Evolutionary conservation across 306 rosid genomes (phyloP).

Genomic region (Cercis canadensis): DNA sequence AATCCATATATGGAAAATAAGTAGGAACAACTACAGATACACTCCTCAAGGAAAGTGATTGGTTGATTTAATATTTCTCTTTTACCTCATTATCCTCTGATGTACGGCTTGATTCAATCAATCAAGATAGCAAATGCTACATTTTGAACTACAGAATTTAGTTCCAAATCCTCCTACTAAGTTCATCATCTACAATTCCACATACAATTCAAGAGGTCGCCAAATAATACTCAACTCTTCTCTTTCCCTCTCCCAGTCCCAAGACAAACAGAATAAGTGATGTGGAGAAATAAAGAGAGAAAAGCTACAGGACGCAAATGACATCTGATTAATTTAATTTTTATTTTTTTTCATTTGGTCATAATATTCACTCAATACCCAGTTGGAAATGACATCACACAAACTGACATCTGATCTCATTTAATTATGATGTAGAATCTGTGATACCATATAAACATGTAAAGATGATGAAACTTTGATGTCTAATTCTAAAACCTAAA

Average conservation of each 20-base stretch:
- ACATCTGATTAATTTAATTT: not conserved
- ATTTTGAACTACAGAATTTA: constrained; percentile 23
- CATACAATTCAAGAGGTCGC: not conserved
- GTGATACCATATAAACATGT: constrained; percentile 21
- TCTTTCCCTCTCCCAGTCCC: too few species aligned
- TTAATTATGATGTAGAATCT: constrained; percentile 19
- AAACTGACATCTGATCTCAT: too few species aligned
- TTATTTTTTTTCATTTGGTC: not conserved
- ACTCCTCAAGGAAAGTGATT: constrained; percentile 2
- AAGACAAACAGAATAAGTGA: too few species aligned
- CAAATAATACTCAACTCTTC: not conserved
- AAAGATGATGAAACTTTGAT: not conserved
- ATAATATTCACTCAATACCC: not conserved
- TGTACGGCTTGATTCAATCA: not conserved
- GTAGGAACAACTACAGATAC: constrained; percentile 3
- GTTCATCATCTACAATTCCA: constrained; percentile 12
- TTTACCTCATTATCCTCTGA: constrained; percentile 25
- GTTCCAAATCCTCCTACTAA: too few species aligned
- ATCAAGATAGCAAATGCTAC: constrained; percentile 27
- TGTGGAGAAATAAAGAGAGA: not conserved
- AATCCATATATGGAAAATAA: not conserved
- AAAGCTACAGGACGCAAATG: not conserved
- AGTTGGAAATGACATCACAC: constrained; percentile 4
- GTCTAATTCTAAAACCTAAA: too few species aligned
- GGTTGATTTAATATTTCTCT: constrained; percentile 18